Evolutionary conservation across 192 early-diverging fungal species (phyloP), one percentile per base, ranked within the genome.

Genomic region (Thamnidium elegans): DNA sequence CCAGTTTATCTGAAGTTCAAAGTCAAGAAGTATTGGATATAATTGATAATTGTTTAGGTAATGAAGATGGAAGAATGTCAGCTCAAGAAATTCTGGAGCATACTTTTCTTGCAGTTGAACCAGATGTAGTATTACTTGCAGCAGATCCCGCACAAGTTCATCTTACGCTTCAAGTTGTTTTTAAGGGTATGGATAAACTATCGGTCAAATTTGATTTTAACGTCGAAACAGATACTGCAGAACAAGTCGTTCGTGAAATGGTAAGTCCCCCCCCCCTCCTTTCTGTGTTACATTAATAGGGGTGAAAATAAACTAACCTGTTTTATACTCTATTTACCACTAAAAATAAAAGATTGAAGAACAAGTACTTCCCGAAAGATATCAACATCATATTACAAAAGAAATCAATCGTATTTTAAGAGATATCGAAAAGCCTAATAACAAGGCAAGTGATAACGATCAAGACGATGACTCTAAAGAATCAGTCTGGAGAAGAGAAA

Each of bases 181-280:
- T 78, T 50, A 80, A 83, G 39, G 81, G 77, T 13, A 79, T 80
- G 66, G 75, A 74, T 36, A 72, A 73, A 70, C 75, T 91, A 15
- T 91, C 90, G 4, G 90, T 92, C 13, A 91, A 91, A 65, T 92
- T 92, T 68, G 89, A 91, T 53, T 92, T 92, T 66, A 91, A 91
- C 65, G 88, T 63, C 59, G 78, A 75, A 50, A 78, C 85, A 3
- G 91, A 92, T 58, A 92, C 89, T 0, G 83, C 87, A 9, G 82
- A 86, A 21, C 83, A 88, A 48, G 91, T 92, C 5, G 89, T 92
- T 10, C 70, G 78, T 13, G 84, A 86, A 65, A 86, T 86, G 84
- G 78, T 85, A 81, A 55, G 65, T 44, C 5, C 39, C 20, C 26
- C 26, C 5, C 39, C 20, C 26, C 26, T 26, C 26, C 30, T 19